Conservation (phyloP, 2,329 filamentous ascomycete genomes). For the Aschersonia sp. region DNA sequence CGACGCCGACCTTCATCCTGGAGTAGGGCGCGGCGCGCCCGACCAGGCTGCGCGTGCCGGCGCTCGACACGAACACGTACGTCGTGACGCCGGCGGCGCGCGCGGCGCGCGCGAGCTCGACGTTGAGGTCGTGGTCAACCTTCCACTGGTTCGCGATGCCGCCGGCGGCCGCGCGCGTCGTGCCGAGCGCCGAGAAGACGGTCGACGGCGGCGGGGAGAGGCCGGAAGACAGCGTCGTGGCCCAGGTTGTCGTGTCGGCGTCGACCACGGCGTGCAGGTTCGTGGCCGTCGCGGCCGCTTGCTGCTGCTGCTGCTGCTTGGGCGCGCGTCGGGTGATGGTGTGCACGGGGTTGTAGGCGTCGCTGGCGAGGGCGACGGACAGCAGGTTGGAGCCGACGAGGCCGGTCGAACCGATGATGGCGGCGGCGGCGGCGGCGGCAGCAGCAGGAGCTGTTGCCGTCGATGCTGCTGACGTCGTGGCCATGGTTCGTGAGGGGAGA, state of each 20-base stretch:
- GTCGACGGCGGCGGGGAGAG: conserved; percentile 42
- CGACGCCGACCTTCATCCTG: conserved; percentile 77
- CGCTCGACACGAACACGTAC: conserved; percentile 62
- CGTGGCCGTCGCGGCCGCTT: conserved; percentile 21
- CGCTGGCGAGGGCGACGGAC: conserved; percentile 39
- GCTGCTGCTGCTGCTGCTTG: conserved; percentile 12
- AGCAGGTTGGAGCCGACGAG: conserved; percentile 65
- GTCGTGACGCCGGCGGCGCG: conserved; percentile 56
- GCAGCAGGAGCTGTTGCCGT: background rate
- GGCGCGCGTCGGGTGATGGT: conserved; percentile 56
- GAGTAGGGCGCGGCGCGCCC: conserved; percentile 32
- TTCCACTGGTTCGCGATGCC: conserved; percentile 68
- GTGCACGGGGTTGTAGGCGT: conserved; percentile 37
- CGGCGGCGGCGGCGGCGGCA: conserved; percentile 18
- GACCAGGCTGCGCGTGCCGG: conserved; percentile 27
- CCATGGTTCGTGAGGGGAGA: background rate
- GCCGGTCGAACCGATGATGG: conserved; percentile 51
- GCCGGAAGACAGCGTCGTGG: conserved; percentile 33
- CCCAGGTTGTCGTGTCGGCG: conserved; percentile 56
- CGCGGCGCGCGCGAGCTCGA: conserved; percentile 62
- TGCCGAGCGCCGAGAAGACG: conserved; percentile 69
- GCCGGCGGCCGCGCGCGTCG: conserved; percentile 62
- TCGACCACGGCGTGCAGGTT: conserved; percentile 51
- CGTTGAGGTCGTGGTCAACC: conserved; percentile 77
- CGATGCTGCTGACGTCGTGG: background rate